Base-by-base conservation (phyloP, 1,284 basidiomycete species). In the Phenoliferia sp. region DNA sequence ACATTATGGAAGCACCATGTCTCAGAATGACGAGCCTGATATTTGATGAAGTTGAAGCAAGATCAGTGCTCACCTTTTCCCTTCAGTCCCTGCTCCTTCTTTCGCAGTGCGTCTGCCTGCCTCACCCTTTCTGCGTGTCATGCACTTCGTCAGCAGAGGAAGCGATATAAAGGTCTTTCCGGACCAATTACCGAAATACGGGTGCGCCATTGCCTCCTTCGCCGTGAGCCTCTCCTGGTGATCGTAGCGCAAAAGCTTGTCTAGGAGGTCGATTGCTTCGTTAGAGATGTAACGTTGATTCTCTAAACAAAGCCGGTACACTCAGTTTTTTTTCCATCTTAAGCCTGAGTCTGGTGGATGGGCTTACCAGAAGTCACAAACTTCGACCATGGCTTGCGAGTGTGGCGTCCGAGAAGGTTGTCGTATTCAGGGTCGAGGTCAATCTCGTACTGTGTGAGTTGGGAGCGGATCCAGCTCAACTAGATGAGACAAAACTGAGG, bases 331-430 rank as follows among this genome's bases (percentile, higher is more conserved):
- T n/a, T n/a, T n/a, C n/a, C n/a, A n/a, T n/a, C n/a, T n/a, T n/a
- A n/a, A n/a, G n/a, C n/a, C n/a, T n/a, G n/a, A n/a, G n/a, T n/a
- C n/a, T n/a, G 9, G 58, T 77, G 74, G 76, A 94, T 90, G 26
- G 91, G 92, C 78, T 95, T 93, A 78, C 93, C 96, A n/a, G 92
- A 93, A 74, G 91, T 94, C 76, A 95, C 89, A 80, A 96, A 95
- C 69, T 88, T 85, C 59, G 90, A 87, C 94, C 95, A 99, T 4
- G 93, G 89, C 80, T 95, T 97, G 78, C 90, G 87, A 68, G 89
- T 89, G 82, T 94, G 94, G 80, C 88, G 87, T 77, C 90, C 90
- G 72, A 96, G 84, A 56, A 95, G 85, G 68, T 94, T 92, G 77
- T 94, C 91, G 74, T 92, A 94, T 77, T 93, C 90, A 19, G 90